Evolutionary conservation across 805 yeast species (phyloP), one percentile per base, ranked within the genome.

Genomic region (Zygotorulaspora sp.): DNA sequence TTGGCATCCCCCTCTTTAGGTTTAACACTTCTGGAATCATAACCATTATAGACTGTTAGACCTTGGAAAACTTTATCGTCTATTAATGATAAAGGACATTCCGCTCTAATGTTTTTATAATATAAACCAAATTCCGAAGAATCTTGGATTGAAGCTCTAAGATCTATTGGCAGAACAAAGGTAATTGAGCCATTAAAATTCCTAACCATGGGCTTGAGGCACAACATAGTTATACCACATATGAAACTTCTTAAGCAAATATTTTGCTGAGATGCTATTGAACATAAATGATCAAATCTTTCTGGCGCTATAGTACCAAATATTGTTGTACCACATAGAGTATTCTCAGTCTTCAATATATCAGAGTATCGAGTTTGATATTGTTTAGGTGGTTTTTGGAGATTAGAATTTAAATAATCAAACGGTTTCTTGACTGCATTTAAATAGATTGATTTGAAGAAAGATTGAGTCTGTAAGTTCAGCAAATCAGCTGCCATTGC

Each of bases 301-400:
- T 33, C 35, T 10, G 41, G 32, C 2, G 48, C 31, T 7, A 56
- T 42, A 8, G 41, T 47, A 7, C 61, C 61, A 40, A 56, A 55
- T 5, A 58, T 50, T 3, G 59, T 48, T 9, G 47, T 54, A 10
- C 62, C 62, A 38, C 57, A 57, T 6, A 55, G 30, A 11, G 49
- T 41, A 13, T 46, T 43, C 29, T 43, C 40, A 4, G 40, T 36
- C 8, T 30, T 26, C 4, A 52, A 30, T 2, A 38, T 37, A 22
- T 48, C 49, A 8, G 43, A 35, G 20, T 42, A 30, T 18, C 42
- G 32, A 4, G 44, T 30, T 21, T 38, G 39, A 14, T 39, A 41
- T 19, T 28, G 36, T 17, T 35, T 31, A 17, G 40, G 31, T 26
- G 36, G 39, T 24, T 41, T 39, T 8, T 20, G 26, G n/a, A 38